Evolutionary conservation across 1,284 basidiomycete genomes (phyloP).

Genomic region (Amylostereum areolatum): DNA sequence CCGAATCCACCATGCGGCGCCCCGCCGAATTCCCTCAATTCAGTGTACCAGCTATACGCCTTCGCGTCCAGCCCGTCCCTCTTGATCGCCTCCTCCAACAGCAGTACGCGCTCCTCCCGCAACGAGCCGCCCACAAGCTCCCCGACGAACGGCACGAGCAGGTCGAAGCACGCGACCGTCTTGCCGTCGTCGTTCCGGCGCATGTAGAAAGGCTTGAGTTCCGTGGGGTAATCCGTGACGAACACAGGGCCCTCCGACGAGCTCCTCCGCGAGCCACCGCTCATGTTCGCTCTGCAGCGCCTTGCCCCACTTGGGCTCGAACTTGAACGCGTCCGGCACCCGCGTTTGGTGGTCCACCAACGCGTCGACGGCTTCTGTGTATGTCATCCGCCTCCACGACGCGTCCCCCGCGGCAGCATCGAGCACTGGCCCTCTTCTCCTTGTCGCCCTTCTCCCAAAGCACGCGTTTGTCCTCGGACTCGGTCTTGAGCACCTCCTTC

Average conservation of each 20-base stretch:
- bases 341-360: conserved; percentile 38
- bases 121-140: conserved; percentile 92
- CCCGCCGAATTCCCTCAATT: conserved; percentile 75
- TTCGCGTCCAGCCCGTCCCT: conserved; percentile 42
- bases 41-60: conserved; percentile 82
- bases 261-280: conserved; percentile 74
- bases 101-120: conserved; percentile 74
- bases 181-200: conserved; percentile 46
- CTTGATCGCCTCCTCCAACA: conserved; percentile 49
- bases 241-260: conserved; percentile 77
- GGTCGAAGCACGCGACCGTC: conserved; percentile 92
- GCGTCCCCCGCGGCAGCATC: conserved; percentile 25
- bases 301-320: conserved; percentile 64
- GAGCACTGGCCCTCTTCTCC: conserved; percentile 23
- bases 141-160: conserved; percentile 84
- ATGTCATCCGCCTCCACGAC: conserved; percentile 74
- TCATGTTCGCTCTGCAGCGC: conserved; percentile 88
- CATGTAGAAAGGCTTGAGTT: conserved; percentile 97
- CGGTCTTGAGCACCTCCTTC: conserved; percentile 35
- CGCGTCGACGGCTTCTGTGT: conserved; percentile 69
- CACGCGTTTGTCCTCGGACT: conserved; percentile 29
- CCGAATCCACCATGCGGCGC: conserved; percentile 91
- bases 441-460: conserved; percentile 32
- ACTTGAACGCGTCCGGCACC: conserved; percentile 39
- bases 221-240: conserved; percentile 83